phyloP scores from a whole-genome alignment of 2,329 filamentous ascomycete species.

The Hypoxylon sp. region DNA sequence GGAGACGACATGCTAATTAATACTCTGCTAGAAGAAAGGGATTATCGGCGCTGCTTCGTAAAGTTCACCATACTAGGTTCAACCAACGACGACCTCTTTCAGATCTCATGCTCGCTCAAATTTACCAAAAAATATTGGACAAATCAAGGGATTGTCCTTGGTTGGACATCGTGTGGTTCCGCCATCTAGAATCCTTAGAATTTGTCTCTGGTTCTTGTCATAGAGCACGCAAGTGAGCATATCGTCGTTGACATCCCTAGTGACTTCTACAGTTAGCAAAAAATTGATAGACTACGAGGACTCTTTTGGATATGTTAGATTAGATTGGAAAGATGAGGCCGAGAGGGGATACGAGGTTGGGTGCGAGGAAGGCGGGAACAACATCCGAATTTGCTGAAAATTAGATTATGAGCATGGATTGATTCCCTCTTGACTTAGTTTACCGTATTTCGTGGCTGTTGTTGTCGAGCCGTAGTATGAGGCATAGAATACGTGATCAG shows the following conservation, averaged over 20 bases:
- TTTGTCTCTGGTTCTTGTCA: background rate
- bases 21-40: no score
- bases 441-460: background rate
- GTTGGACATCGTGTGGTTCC: no score
- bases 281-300: background rate
- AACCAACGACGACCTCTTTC: no score
- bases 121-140: no score
- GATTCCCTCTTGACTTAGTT: background rate
- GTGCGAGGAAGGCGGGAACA: background rate
- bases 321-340: background rate
- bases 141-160: no score
- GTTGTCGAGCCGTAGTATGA: background rate
- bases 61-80: no score
- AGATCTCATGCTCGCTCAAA: no score
- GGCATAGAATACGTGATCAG: background rate
- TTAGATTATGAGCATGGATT: background rate
- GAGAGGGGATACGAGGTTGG: background rate
- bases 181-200: background rate
- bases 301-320: background rate
- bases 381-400: background rate
- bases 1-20: no score
- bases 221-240: conserved; percentile 2
- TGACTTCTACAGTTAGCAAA: conserved; percentile 9
- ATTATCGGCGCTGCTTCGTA: no score
- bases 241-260: background rate